A percentile compares a stretch with the other conserved stretches of the same genome.
These are phyloP conservation scores for Picea glauca DNA, from an alignment of 75 land plant species.

Conservation along the genomic window DNA sequence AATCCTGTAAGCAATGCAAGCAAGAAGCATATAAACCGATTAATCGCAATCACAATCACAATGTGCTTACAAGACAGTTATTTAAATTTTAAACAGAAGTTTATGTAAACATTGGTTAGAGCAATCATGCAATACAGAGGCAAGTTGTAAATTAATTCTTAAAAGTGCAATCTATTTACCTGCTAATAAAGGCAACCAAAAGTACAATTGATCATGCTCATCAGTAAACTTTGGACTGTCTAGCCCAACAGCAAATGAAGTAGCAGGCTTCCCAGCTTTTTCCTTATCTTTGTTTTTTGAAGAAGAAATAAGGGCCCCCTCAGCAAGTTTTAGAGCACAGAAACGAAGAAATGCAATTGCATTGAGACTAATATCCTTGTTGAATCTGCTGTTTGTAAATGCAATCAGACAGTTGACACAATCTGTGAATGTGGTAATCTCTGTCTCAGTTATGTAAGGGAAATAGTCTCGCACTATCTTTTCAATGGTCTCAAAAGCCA, in stretches of 20 bases:
- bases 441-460: slow-evolving; percentile 84
- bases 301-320: slow-evolving; percentile 59
- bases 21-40: background rate
- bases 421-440: slow-evolving; percentile 72
- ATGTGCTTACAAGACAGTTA: background rate
- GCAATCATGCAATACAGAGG: background rate
- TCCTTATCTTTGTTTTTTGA: slow-evolving; percentile 27
- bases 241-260: slow-evolving; percentile 18
- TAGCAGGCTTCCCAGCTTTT: slow-evolving; percentile 14
- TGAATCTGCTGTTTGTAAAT: slow-evolving; percentile 70
- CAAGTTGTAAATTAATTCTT: background rate
- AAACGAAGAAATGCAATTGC: slow-evolving; percentile 86
- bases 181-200: slow-evolving; percentile 71
- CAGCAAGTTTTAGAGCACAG: slow-evolving; percentile 85
- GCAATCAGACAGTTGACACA: slow-evolving; percentile 78
- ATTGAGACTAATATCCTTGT: slow-evolving; percentile 77
- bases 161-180: slow-evolving; percentile 26
- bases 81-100: slow-evolving; percentile 12
- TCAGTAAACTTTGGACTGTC: slow-evolving; percentile 22
- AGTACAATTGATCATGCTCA: slow-evolving; percentile 54
- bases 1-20: slow-evolving; percentile 41
- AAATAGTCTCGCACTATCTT: slow-evolving; percentile 86
- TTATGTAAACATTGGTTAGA: slow-evolving; percentile 5
- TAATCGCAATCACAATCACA: background rate
- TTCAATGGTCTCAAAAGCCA: slow-evolving; percentile 91